phyloP scores from a whole-genome alignment of 371 early-diverging fungal genomes.

The Syncephalis plumigaleata region DNA sequence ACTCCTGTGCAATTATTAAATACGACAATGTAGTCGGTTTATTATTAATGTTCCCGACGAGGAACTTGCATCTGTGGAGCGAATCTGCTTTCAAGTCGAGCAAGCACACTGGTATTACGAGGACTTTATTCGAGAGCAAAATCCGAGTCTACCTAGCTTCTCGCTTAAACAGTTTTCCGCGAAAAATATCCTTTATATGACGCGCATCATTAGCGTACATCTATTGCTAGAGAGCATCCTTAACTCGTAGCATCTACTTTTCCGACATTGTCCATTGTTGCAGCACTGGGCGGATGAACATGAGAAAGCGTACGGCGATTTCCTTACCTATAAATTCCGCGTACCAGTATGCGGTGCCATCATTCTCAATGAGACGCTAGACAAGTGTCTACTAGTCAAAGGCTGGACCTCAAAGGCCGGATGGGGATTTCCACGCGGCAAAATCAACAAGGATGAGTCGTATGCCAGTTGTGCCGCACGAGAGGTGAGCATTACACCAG shows the following conservation, averaged over 20 bases:
- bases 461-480: slow-evolving; percentile 86
- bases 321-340: slow-evolving; percentile 89
- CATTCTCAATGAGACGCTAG: slow-evolving; percentile 67
- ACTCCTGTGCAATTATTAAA: neutral
- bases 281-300: slow-evolving; percentile 74
- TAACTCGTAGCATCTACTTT: slow-evolving; percentile 23
- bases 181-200: slow-evolving; percentile 34
- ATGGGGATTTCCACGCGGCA: slow-evolving; percentile 99
- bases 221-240: neutral
- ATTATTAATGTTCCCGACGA: slow-evolving; percentile 92
- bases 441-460: slow-evolving; percentile 93
- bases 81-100: slow-evolving; percentile 98
- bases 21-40: slow-evolving; percentile 57
- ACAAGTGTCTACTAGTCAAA: slow-evolving; percentile 74
- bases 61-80: slow-evolving; percentile 74
- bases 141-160: slow-evolving; percentile 56
- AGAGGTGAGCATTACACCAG: slow-evolving; percentile 58
- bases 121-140: slow-evolving; percentile 84
- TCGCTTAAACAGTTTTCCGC: slow-evolving; percentile 70
- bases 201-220: slow-evolving; percentile 1
- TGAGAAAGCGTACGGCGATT: slow-evolving; percentile 73
- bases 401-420: slow-evolving; percentile 75
- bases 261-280: slow-evolving; percentile 75
- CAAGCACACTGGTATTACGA: slow-evolving; percentile 99
- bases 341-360: slow-evolving; percentile 99